Base-by-base conservation (phyloP, 2,329 filamentous ascomycete species). In the Stemphylium beticola region DNA sequence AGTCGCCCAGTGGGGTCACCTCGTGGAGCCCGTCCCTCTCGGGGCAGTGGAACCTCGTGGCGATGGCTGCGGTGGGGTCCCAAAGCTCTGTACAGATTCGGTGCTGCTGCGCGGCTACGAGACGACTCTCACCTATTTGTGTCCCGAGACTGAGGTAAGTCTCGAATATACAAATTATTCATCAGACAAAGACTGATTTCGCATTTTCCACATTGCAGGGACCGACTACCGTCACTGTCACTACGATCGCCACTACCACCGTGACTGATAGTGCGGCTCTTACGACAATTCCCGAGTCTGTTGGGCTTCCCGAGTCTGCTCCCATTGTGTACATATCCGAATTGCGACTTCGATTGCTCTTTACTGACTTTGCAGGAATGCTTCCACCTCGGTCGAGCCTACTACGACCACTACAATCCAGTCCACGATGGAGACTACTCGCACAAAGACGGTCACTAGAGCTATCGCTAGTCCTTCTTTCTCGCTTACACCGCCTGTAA, bases 61-160 rank as follows among this genome's bases (percentile, higher is more conserved):
- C 15, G 38, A 26, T 26, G 36, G 24, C 49, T 67, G 64, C 20
- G 20, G 49, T 4, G 42, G 50, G 57, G 53, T 61, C 15, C 61
- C 65, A 12, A 56, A 52, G 43, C 57, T 70, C 14, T 70, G 67
- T 48, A 68, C 66, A 7, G 62, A 53, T n/a, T 12, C 53, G 5
- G 64, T 45, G 12, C 49, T 61, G 49, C 41, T 68, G 22, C 34
- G 49, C 9, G 64, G 64, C 14, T 17, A 39, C 15, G 47, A 58
- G n/a, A 68, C 56, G 4, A 60, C 42, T n/a, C 33, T 68, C 18
- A 67, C 65, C 29, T 69, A 67, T 31, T 44, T 68, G 6, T 69
- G 67, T 34, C 58, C 64, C 7, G 50, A 57, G 48, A 48, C 45
- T 7, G 8, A 50, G 26, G 26, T 29, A 29, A 29, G 26, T 7